Conservation (phyloP, 345 rosid species). For the Citrus unshiu region DNA sequence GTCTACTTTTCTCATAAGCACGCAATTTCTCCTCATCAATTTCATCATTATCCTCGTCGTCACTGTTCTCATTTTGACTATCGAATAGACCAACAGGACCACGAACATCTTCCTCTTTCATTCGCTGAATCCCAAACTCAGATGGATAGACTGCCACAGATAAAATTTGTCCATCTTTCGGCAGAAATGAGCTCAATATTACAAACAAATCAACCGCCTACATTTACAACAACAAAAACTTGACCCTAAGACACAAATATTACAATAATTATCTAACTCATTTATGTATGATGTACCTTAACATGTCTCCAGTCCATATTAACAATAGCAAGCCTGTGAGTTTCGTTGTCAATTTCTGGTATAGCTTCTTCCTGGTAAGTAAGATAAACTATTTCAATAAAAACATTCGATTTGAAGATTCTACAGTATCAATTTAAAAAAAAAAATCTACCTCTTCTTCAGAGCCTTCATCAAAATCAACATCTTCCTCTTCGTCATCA, state of each 20-base stretch:
- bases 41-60: constrained; percentile 40
- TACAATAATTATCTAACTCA: background rate
- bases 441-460: constrained; percentile 37
- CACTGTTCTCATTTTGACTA: constrained; percentile 34
- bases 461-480: constrained; percentile 47
- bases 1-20: constrained; percentile 72
- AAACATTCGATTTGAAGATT: background rate
- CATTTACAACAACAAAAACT: constrained; percentile 9
- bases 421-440: background rate
- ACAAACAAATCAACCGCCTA: constrained; percentile 90
- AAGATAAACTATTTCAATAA: no score
- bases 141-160: constrained; percentile 86
- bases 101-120: constrained; percentile 90
- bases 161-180: constrained; percentile 68
- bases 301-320: constrained; percentile 95
- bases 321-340: constrained; percentile 74
- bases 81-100: constrained; percentile 87
- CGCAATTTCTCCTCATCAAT: constrained; percentile 61
- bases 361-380: constrained; percentile 60
- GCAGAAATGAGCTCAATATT: constrained; percentile 70
- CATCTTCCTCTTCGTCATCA: constrained; percentile 58
- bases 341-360: constrained; percentile 57
- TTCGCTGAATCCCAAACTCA: constrained; percentile 81
- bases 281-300: constrained; percentile 38
- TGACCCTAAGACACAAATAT: background rate